A percentile compares a stretch with the other conserved stretches of the same genome.
These are phyloP conservation scores for Aspergillus awamori DNA, from an alignment of 2,329 filamentous ascomycete genomes.

Conservation along the genomic window DNA sequence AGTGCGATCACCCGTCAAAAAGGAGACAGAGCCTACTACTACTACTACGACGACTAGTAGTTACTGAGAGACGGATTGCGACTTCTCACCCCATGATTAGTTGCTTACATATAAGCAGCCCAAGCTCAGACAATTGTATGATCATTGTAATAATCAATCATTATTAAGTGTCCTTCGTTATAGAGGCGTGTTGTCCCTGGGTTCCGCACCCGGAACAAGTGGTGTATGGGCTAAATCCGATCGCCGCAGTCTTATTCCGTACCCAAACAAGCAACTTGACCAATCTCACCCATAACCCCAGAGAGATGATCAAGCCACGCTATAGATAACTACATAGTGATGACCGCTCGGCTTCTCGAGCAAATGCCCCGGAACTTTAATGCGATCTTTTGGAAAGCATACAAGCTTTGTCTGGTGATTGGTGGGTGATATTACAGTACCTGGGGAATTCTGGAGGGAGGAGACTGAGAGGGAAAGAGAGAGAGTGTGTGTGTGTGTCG, in stretches of 20 bases:
- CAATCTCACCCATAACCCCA: not conserved
- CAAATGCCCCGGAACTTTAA: slow-evolving; percentile 10
- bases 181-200: not conserved
- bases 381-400: slow-evolving; percentile 2
- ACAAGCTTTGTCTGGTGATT: not conserved
- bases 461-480: too few relatives aligned
- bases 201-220: not conserved
- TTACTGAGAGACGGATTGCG: not conserved
- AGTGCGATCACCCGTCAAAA: slow-evolving; percentile 19
- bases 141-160: not conserved
- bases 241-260: not conserved
- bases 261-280: not conserved
- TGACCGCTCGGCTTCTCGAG: slow-evolving; percentile 3
- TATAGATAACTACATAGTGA: not conserved
- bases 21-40: slow-evolving; percentile 4
- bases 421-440: slow-evolving; percentile 13
- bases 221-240: not conserved
- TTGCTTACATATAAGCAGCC: not conserved
- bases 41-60: not conserved
- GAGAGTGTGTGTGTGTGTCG: not conserved
- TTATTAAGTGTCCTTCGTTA: not conserved
- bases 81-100: not conserved
- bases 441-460: slow-evolving; percentile 6
- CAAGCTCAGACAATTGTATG: not conserved
- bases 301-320: not conserved